These are phyloP conservation scores for Penicillium rolfsii DNA, from an alignment of 2,329 filamentous ascomycete species.

Conservation along the genomic window DNA sequence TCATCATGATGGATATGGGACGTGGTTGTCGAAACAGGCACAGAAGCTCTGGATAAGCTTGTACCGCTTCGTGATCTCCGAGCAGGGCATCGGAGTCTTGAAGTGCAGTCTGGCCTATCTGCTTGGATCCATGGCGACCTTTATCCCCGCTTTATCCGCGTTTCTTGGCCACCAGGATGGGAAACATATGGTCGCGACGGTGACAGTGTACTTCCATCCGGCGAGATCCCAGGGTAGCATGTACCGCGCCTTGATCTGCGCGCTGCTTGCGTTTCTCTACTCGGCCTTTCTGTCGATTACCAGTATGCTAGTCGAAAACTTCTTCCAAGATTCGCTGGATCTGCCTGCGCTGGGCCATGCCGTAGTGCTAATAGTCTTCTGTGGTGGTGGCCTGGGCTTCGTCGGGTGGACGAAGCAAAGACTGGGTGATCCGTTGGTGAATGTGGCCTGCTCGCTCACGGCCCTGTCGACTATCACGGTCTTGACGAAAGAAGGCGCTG, in stretches of 20 bases:
- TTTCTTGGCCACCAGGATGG: conserved; percentile 83
- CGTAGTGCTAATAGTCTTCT: conserved; percentile 79
- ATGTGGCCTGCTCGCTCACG: conserved; percentile 81
- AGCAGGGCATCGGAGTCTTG: conserved; percentile 76
- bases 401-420: conserved; percentile 86
- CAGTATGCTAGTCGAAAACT: conserved; percentile 85
- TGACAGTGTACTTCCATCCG: conserved; percentile 94
- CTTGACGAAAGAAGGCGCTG: conserved; percentile 85
- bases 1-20: conserved; percentile 17
- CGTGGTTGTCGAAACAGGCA: conserved; percentile 31
- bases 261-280: conserved; percentile 77
- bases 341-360: conserved; percentile 73
- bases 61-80: conserved; percentile 68
- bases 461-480: conserved; percentile 88
- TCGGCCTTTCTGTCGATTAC: conserved; percentile 74
- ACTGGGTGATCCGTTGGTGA: conserved; percentile 76
- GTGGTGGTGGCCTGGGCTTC: conserved; percentile 83
- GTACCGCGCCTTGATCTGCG: conserved; percentile 80
- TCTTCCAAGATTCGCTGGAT: conserved; percentile 70
- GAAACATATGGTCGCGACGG: conserved; percentile 90
- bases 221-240: conserved; percentile 85
- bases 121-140: conserved; percentile 82
- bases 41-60: conserved; percentile 46
- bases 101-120: conserved; percentile 92
- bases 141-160: conserved; percentile 71